Percentiles rank a stretch among this genome's conserved stretches.
Evolutionary conservation across 106 monocot species (phyloP).

Genomic region (Agapanthus africanus): DNA sequence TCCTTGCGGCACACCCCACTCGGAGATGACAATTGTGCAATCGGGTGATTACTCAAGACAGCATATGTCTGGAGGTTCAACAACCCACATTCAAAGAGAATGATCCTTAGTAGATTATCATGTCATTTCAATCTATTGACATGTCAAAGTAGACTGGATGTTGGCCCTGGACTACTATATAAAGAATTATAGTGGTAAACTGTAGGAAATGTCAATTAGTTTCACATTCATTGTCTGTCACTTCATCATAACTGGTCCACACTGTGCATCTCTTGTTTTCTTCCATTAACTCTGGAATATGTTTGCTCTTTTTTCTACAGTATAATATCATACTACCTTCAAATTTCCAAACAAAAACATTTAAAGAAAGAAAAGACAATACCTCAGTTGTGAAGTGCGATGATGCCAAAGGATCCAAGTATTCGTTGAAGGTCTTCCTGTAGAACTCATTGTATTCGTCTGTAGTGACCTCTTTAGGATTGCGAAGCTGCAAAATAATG

Average conservation of each 20-base stretch:
- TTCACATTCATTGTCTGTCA: background rate
- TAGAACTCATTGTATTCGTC: conserved; percentile 98
- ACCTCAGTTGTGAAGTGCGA: conserved; percentile 99
- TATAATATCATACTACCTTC: background rate
- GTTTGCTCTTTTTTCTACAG: too few relatives aligned
- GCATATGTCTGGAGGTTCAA: background rate
- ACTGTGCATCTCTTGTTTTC: too few relatives aligned
- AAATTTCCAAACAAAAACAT: background rate
- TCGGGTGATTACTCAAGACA: background rate
- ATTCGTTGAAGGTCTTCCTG: conserved; percentile 94
- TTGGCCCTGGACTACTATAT: background rate
- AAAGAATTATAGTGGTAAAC: background rate
- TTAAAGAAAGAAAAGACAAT: background rate
- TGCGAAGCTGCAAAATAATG: conserved; percentile 62
- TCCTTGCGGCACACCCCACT: too few relatives aligned
- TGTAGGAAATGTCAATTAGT: background rate
- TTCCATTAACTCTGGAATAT: too few relatives aligned
- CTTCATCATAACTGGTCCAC: background rate
- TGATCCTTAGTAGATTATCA: background rate
- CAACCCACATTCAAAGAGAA: background rate
- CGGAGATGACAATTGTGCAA: background rate
- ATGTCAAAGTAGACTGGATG: background rate
- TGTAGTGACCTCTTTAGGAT: conserved; percentile 86
- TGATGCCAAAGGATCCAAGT: conserved; percentile 89
- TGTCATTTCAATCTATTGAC: background rate